Evolutionary conservation across 2,329 filamentous ascomycete genomes (phyloP).

Genomic region (Passalora sequoiae): DNA sequence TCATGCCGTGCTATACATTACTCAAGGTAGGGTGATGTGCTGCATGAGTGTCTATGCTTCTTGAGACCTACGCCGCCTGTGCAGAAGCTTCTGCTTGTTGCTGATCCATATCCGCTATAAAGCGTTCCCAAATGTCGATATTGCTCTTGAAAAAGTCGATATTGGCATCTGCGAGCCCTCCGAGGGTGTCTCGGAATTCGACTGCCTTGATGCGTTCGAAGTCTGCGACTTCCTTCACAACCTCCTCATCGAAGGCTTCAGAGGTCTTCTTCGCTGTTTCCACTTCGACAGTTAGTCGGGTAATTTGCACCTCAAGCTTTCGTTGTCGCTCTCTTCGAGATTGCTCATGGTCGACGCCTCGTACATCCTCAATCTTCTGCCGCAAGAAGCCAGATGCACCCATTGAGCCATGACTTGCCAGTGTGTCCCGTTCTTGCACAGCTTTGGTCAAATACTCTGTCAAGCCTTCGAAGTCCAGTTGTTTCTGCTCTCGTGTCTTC

Average conservation of each 20-base stretch:
- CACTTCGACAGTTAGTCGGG: conserved; percentile 83
- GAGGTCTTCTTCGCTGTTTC: conserved; percentile 80
- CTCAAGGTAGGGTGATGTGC: no score
- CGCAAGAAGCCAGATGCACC: conserved; percentile 83
- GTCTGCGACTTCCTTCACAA: conserved; percentile 84
- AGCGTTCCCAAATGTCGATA: conserved; percentile 79
- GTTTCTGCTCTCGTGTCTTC: conserved; percentile 92
- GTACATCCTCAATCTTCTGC: conserved; percentile 91
- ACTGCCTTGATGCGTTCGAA: conserved; percentile 95
- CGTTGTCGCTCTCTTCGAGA: conserved; percentile 78
- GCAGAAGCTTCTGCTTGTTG: conserved; percentile 18
- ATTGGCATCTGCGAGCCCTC: conserved; percentile 76
- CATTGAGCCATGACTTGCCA: conserved; percentile 57
- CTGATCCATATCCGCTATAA: conserved; percentile 67
- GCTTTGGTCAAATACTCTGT: conserved; percentile 94
- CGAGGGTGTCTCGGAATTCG: conserved; percentile 81
- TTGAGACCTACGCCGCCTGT: conserved; percentile 8
- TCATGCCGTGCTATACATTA: neutral
- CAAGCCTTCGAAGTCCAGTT: conserved; percentile 92
- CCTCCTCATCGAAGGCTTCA: conserved; percentile 93
- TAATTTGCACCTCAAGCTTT: conserved; percentile 87
- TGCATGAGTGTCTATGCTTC: no score
- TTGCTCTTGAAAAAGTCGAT: conserved; percentile 79
- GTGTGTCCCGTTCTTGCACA: conserved; percentile 74
- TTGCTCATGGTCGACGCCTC: conserved; percentile 94